A percentile compares a stretch with the other conserved stretches of the same genome.
phyloP scores from a whole-genome alignment of 179 eudicot genomes.

The Vitellaria paradoxa region DNA sequence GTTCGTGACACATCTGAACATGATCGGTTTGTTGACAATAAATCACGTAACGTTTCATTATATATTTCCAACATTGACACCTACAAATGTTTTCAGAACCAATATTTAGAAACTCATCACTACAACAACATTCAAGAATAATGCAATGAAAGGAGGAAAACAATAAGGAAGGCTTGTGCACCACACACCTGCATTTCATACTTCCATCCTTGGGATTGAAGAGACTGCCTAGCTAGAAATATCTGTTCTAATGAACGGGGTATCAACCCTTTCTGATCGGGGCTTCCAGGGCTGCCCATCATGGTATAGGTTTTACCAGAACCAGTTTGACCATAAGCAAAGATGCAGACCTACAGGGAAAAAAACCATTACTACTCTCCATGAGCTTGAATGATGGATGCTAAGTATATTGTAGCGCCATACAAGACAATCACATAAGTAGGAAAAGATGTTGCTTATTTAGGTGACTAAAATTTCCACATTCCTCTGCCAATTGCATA shows the following conservation, averaged over 20 bases:
- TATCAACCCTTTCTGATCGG: slow-evolving; percentile 78
- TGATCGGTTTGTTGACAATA: slow-evolving; percentile 56
- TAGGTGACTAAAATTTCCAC: not conserved
- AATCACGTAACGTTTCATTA: slow-evolving; percentile 91
- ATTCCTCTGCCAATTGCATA: not conserved
- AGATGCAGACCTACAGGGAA: slow-evolving; percentile 77
- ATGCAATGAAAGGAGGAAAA: slow-evolving; percentile 1
- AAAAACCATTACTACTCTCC: slow-evolving; percentile 13
- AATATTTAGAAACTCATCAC: not conserved
- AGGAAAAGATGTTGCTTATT: not conserved
- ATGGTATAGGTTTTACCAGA: slow-evolving; percentile 97
- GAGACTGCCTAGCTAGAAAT: slow-evolving; percentile 71
- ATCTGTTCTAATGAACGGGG: slow-evolving; percentile 94
- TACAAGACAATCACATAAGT: not conserved
- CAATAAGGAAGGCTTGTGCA: not conserved
- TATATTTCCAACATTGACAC: slow-evolving; percentile 96
- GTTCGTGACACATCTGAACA: slow-evolving; percentile 34
- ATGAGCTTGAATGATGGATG: not conserved
- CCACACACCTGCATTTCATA: slow-evolving; percentile 84
- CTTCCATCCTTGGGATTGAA: slow-evolving; percentile 89
- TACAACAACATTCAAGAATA: not conserved
- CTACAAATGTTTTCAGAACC: slow-evolving; percentile 27
- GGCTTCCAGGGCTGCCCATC: slow-evolving; percentile 85
- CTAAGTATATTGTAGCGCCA: not conserved
- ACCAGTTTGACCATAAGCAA: slow-evolving; percentile 98